Evolutionary conservation across 2,329 filamentous ascomycete species (phyloP).

Genomic region (Colletotrichum australisinense): DNA sequence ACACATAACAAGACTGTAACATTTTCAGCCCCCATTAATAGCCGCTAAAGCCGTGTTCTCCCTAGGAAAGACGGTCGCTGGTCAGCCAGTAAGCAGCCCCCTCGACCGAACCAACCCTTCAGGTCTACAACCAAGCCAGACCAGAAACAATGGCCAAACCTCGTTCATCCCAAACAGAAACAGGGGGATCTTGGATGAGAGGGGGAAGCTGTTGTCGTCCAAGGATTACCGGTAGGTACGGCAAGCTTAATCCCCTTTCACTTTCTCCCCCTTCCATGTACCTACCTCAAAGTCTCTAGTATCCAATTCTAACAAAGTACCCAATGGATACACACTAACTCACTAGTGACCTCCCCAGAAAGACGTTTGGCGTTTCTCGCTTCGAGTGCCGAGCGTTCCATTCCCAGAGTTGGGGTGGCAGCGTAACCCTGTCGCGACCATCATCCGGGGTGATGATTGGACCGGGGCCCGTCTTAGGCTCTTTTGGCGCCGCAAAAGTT

Average conservation of each 20-base stretch:
- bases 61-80: background rate
- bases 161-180: slow-evolving; percentile 15
- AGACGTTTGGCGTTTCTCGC: slow-evolving; percentile 1
- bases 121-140: background rate
- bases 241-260: background rate
- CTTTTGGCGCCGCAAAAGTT: slow-evolving; percentile 8
- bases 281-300: background rate
- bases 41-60: background rate
- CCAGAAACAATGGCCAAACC: slow-evolving; percentile 8
- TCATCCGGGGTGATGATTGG: background rate
- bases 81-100: background rate
- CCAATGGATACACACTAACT: too few relatives aligned
- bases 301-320: too few relatives aligned
- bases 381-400: slow-evolving; percentile 10
- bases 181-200: background rate
- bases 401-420: background rate
- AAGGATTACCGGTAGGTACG: background rate
- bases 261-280: too few relatives aligned
- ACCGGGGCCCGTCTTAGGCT: too few relatives aligned
- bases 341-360: background rate
- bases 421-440: background rate
- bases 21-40: background rate
- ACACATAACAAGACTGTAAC: background rate
- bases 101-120: background rate
- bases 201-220: background rate